phyloP scores from a whole-genome alignment of 352 stramenopile species.

The Stramenopiles sp. region DNA sequence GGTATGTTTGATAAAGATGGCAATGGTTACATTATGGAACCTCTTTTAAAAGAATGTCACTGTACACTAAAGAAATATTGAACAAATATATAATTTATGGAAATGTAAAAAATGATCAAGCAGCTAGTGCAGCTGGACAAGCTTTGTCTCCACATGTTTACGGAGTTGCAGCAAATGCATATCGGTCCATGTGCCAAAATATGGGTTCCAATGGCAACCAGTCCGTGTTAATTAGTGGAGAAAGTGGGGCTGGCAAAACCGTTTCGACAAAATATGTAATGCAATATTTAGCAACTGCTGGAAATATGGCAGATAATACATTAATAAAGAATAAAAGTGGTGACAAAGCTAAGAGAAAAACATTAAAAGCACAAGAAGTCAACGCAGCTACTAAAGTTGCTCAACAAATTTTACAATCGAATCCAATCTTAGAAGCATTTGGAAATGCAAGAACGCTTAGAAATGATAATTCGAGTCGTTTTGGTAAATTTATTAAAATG shows the following conservation, averaged over 20 bases:
- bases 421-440: constrained; percentile 75
- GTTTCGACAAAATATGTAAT: constrained; percentile 89
- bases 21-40: no score
- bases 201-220: constrained; percentile 40
- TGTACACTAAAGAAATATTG: neutral
- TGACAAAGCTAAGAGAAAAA: no score
- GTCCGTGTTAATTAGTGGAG: constrained; percentile 72
- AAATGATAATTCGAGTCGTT: constrained; percentile 83
- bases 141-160: constrained; percentile 70
- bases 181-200: constrained; percentile 27
- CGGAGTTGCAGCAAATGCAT: constrained; percentile 62
- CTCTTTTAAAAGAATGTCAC: neutral
- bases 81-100: constrained; percentile 1
- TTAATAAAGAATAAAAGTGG: no score
- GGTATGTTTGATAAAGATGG: no score
- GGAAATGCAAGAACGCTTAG: constrained; percentile 84
- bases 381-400: constrained; percentile 26
- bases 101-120: neutral
- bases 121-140: constrained; percentile 12
- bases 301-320: neutral
- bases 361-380: neutral
- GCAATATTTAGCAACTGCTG: constrained; percentile 59
- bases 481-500: constrained; percentile 82
- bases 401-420: constrained; percentile 60
- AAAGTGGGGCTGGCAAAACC: constrained; percentile 77